phyloP scores from a whole-genome alignment of 106 monocot genomes.

The Vanilla planifolia region DNA sequence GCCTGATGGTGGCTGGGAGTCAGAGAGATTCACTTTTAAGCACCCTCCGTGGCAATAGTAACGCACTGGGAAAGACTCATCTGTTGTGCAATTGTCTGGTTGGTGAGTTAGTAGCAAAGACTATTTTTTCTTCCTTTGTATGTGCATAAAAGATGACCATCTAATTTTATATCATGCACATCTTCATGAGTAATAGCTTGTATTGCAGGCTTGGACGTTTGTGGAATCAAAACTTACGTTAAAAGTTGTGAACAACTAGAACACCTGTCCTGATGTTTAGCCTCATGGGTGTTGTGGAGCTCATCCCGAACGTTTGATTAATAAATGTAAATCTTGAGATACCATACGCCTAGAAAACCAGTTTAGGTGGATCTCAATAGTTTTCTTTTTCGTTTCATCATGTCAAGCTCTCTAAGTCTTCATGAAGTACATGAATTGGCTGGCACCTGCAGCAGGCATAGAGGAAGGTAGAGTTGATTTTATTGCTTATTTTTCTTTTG shows the following conservation, averaged over 20 bases:
- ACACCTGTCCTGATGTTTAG: conserved; percentile 11
- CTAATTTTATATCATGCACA: conserved; percentile 3
- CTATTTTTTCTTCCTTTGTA: conserved; percentile 2
- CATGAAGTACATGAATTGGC: no score
- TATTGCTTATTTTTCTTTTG: no score
- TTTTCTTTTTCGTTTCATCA: not conserved
- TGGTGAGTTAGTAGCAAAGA: conserved; percentile 9
- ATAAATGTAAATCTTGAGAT: conserved; percentile 42
- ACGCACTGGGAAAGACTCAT: not conserved
- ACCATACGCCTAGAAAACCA: conserved; percentile 10
- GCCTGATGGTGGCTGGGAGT: conserved; percentile 60
- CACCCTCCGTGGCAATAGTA: conserved; percentile 49
- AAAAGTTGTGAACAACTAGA: conserved; percentile 17
- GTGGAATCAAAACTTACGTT: conserved; percentile 3
- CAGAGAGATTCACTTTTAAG: conserved; percentile 46
- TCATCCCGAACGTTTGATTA: conserved; percentile 9
- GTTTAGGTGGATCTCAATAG: conserved; percentile 18
- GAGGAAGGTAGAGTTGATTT: not conserved
- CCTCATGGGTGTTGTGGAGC: conserved; percentile 15
- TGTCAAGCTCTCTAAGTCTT: not conserved
- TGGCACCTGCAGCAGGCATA: no score
- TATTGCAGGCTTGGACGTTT: conserved; percentile 18
- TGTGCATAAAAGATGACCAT: not conserved
- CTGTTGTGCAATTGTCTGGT: conserved; percentile 4
- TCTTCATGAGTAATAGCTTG: conserved; percentile 17